phyloP scores from a whole-genome alignment of 1,284 basidiomycete species.

The Sanghuangporus sanghuang region DNA sequence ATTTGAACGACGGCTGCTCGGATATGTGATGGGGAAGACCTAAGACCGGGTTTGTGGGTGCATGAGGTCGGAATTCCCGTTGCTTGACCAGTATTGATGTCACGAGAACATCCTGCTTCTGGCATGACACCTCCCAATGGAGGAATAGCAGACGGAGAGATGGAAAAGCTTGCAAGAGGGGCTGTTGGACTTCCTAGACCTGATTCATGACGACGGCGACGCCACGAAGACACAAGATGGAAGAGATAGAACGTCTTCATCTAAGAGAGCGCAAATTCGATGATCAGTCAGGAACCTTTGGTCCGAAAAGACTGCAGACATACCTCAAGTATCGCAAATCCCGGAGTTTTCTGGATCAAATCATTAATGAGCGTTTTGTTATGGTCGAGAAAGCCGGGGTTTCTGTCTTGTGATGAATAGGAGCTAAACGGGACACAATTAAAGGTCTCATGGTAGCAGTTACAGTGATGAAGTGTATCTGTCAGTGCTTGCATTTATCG shows the following conservation, averaged over 20 bases:
- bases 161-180: slow-evolving; percentile 19
- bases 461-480: slow-evolving; percentile 39
- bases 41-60: no score
- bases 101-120: slow-evolving; percentile 19
- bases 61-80: neutral
- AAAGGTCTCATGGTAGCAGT: slow-evolving; percentile 11
- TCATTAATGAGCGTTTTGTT: slow-evolving; percentile 62
- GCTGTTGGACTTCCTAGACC: slow-evolving; percentile 23
- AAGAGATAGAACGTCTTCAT: slow-evolving; percentile 81
- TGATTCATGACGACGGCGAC: slow-evolving; percentile 18
- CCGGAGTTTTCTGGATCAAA: slow-evolving; percentile 42
- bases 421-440: slow-evolving; percentile 42
- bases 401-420: slow-evolving; percentile 81
- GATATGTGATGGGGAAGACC: slow-evolving; percentile 36
- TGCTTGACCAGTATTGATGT: neutral
- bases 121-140: slow-evolving; percentile 23
- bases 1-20: slow-evolving; percentile 76
- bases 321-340: slow-evolving; percentile 67
- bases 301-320: slow-evolving; percentile 6
- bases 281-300: neutral
- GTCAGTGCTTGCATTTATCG: slow-evolving; percentile 70
- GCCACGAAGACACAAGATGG: slow-evolving; percentile 64
- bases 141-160: slow-evolving; percentile 29
- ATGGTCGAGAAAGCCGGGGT: slow-evolving; percentile 74
- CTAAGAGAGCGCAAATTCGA: slow-evolving; percentile 30